These are phyloP conservation scores for Magnusiomyces tetraspermus DNA, from an alignment of 1,139 yeast species.

Conservation along the genomic window DNA sequence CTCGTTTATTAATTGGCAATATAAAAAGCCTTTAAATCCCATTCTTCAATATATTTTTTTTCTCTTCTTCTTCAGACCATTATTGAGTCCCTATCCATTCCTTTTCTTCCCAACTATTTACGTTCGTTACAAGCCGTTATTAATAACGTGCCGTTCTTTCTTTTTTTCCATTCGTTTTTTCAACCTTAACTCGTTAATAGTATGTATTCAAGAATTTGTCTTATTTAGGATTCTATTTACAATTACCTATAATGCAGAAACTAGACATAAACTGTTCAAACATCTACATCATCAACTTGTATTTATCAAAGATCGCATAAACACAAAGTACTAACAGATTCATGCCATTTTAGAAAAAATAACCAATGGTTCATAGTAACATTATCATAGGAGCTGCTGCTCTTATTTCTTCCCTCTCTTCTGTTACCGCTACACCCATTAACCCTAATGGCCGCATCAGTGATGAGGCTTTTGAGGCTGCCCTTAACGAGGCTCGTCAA, in stretches of 20 bases:
- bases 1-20: too few species aligned
- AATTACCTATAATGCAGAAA: too few species aligned
- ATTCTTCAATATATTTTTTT: too few species aligned
- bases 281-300: too few species aligned
- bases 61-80: not conserved
- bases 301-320: too few species aligned
- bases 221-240: not conserved
- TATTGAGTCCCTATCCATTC: not conserved
- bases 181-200: not conserved
- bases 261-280: too few species aligned
- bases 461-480: not conserved
- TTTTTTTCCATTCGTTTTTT: not conserved
- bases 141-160: not conserved
- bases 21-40: too few species aligned
- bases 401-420: not conserved
- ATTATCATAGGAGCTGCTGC: not conserved
- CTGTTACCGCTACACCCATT: not conserved
- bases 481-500: not conserved
- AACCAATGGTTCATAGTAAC: not conserved
- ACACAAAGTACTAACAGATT: too few species aligned
- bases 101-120: not conserved
- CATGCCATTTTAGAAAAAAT: too few species aligned
- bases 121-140: not conserved
- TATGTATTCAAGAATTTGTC: too few species aligned
- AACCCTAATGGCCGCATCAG: not conserved